Conservation (phyloP, 2,329 filamentous ascomycete species). For the Sporothrix curviconia region DNA sequence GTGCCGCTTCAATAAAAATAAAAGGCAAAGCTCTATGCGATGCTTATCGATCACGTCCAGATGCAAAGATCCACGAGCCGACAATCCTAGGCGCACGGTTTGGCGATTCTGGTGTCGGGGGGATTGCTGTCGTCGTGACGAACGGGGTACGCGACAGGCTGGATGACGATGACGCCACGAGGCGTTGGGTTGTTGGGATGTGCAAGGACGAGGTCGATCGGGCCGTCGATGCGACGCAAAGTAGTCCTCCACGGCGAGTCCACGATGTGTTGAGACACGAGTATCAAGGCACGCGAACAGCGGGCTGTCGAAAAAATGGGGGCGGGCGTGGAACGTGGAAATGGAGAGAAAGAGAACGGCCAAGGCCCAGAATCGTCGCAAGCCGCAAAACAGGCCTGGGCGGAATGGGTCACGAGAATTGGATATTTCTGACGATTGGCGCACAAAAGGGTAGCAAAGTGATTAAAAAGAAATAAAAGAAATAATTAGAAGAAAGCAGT, state of each 20-base stretch:
- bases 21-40: not conserved
- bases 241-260: no score
- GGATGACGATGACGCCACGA: constrained; percentile 7
- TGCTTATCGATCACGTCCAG: not conserved
- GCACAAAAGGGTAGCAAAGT: no score
- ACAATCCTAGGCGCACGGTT: not conserved
- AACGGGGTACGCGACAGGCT: not conserved
- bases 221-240: no score
- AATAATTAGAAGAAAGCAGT: no score
- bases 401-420: not conserved
- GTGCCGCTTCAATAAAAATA: not conserved
- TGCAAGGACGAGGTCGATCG: no score
- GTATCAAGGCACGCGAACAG: no score
- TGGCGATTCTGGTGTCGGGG: not conserved
- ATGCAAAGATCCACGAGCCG: no score
- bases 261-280: no score
- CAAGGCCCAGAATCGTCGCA: not conserved
- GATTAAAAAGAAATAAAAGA: no score
- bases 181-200: not conserved
- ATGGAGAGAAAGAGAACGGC: not conserved
- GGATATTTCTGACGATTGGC: not conserved
- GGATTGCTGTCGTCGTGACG: not conserved
- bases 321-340: not conserved
- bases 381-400: not conserved
- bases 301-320: no score